phyloP scores from a whole-genome alignment of 306 rosid genomes.

The Pachyrhizus erosus region DNA sequence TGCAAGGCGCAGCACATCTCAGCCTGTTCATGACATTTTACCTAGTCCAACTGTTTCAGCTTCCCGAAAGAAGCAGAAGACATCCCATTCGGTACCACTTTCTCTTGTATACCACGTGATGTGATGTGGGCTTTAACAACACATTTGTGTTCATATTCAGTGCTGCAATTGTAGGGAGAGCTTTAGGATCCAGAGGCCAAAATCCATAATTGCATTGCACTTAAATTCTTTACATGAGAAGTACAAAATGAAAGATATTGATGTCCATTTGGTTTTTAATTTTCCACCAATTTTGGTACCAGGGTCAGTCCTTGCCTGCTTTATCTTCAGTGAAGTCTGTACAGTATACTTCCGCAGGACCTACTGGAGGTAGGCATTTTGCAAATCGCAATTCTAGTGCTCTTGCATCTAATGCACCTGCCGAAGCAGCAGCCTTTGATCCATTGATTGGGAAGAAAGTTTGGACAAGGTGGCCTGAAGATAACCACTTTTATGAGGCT shows the following conservation, averaged over 20 bases:
- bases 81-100: conserved; percentile 68
- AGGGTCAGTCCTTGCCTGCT: conserved; percentile 67
- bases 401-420: conserved; percentile 57
- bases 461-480: conserved; percentile 97
- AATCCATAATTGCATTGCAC: neutral
- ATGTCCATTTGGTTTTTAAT: conserved; percentile 21
- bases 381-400: conserved; percentile 61
- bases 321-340: conserved; percentile 63
- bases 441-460: conserved; percentile 86
- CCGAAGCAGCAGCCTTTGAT: conserved; percentile 60
- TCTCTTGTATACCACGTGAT: conserved; percentile 35
- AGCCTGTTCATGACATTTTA: conserved; percentile 66
- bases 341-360: conserved; percentile 63
- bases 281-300: conserved; percentile 42
- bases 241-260: conserved; percentile 19
- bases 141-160: conserved; percentile 24
- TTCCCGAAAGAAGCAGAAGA: conserved; percentile 91
- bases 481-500: conserved; percentile 95
- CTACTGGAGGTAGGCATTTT: conserved; percentile 61
- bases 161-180: conserved; percentile 41
- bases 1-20: conserved; percentile 70
- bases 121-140: conserved; percentile 36
- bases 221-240: conserved; percentile 16
- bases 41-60: conserved; percentile 83
- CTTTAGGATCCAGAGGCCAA: conserved; percentile 30